phyloP scores from a whole-genome alignment of 1,284 basidiomycete species.

The Coriolopsis trogii region DNA sequence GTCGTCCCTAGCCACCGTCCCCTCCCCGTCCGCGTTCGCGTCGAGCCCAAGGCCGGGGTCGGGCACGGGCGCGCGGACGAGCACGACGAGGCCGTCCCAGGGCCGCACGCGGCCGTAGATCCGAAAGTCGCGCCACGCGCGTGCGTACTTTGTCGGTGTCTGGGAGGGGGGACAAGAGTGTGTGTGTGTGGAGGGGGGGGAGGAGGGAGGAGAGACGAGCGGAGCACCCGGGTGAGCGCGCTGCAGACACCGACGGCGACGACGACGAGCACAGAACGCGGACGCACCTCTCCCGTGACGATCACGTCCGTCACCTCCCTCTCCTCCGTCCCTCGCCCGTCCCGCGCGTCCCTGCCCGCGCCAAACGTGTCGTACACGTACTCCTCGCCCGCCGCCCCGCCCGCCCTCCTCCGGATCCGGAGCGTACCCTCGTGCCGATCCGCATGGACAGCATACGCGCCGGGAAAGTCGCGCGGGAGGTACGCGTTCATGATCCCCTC shows the following conservation, averaged over 20 bases:
- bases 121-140: slow-evolving; percentile 60
- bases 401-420: slow-evolving; percentile 5
- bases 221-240: background rate
- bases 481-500: slow-evolving; percentile 58
- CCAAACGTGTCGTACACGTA: slow-evolving; percentile 40
- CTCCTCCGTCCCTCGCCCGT: slow-evolving; percentile 18
- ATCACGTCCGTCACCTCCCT: slow-evolving; percentile 54
- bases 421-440: slow-evolving; percentile 13
- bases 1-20: no score
- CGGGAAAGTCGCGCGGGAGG: slow-evolving; percentile 40
- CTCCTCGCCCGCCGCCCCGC: slow-evolving; percentile 6
- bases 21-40: no score
- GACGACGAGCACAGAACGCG: no score
- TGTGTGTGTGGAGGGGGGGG: background rate
- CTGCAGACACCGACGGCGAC: background rate
- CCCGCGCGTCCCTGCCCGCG: slow-evolving; percentile 40
- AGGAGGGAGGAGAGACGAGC: background rate
- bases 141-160: slow-evolving; percentile 55
- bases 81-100: slow-evolving; percentile 71
- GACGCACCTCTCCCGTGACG: slow-evolving; percentile 53
- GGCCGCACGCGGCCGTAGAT: slow-evolving; percentile 66
- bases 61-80: slow-evolving; percentile 53
- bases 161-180: slow-evolving; percentile 23
- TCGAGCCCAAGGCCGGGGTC: no score
- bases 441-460: slow-evolving; percentile 9